Percentiles rank a stretch among this genome's conserved stretches.
These are phyloP conservation scores for Fistulinella staudtii DNA, from an alignment of 1,284 basidiomycete species.

Conservation along the genomic window DNA sequence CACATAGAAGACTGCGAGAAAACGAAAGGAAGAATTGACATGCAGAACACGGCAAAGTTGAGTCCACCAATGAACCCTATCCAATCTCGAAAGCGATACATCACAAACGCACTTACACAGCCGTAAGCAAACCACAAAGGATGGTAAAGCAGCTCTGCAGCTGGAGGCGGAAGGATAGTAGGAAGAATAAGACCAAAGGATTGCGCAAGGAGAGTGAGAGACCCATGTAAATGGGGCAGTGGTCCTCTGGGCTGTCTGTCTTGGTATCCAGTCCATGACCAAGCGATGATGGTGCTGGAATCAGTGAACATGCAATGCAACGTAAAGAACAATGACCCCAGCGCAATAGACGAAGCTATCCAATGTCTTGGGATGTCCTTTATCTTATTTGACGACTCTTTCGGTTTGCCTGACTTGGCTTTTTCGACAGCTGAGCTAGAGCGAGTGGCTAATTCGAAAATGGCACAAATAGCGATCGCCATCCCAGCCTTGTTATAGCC, in stretches of 20 bases:
- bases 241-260: conserved; percentile 65
- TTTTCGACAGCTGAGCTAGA: conserved; percentile 13
- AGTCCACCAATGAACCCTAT: conserved; percentile 71
- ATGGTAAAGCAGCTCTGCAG: conserved; percentile 34
- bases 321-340: conserved; percentile 74
- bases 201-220: conserved; percentile 66
- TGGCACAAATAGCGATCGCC: conserved; percentile 46
- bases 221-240: conserved; percentile 69
- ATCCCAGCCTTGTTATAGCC: conserved; percentile 74
- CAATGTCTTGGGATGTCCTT: conserved; percentile 34
- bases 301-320: conserved; percentile 80
- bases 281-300: conserved; percentile 79
- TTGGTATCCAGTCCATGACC: conserved; percentile 86
- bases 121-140: conserved; percentile 54
- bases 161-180: conserved; percentile 31
- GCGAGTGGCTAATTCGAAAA: conserved; percentile 45
- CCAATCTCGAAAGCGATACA: conserved; percentile 71
- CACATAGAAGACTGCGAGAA: conserved; percentile 37
- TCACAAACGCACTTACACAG: conserved; percentile 47
- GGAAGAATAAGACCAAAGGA: conserved; percentile 52
- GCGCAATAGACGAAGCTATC: conserved; percentile 52
- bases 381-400: conserved; percentile 7
- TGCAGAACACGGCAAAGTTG: conserved; percentile 63
- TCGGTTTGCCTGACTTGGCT: conserved; percentile 3
- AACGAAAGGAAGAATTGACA: conserved; percentile 59